A percentile compares a stretch with the other conserved stretches of the same genome.
phyloP scores from a whole-genome alignment of 2,329 filamentous ascomycete species.

The Paecilomyces dactylethromorphus region DNA sequence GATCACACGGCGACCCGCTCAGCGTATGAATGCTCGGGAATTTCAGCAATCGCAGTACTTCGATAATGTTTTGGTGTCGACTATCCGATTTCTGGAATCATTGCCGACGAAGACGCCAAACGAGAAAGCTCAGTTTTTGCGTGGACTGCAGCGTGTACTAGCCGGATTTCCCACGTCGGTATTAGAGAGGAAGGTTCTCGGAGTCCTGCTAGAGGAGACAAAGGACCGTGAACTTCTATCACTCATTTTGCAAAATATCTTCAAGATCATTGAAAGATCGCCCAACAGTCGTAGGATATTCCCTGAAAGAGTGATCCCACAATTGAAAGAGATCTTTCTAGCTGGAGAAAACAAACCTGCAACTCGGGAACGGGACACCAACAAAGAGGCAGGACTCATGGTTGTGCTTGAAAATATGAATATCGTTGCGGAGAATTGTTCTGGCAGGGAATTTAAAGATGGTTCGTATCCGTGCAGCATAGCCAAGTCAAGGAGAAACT shows the following conservation, averaged over 20 bases:
- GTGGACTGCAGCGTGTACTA: conserved; percentile 77
- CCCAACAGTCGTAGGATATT: conserved; percentile 73
- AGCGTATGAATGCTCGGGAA: conserved; percentile 78
- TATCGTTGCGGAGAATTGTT: conserved; percentile 70
- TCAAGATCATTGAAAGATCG: conserved; percentile 76
- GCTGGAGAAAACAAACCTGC: conserved; percentile 40
- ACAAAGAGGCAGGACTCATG: conserved; percentile 85
- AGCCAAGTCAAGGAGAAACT: conserved; percentile 4
- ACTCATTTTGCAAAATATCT: conserved; percentile 81
- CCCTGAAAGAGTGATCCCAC: conserved; percentile 77
- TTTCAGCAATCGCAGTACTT: conserved; percentile 96
- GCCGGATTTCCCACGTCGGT: conserved; percentile 90
- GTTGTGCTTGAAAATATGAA: conserved; percentile 79
- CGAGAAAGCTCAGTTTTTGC: conserved; percentile 88
- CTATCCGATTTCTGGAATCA: conserved; percentile 87
- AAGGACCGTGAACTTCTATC: conserved; percentile 86
- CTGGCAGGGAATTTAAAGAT: conserved; percentile 91
- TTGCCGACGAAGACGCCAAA: conserved; percentile 85
- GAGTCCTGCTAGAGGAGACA: conserved; percentile 81
- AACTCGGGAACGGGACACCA: conserved; percentile 66
- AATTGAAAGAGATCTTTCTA: conserved; percentile 75
- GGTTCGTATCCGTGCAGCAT: conserved; percentile 45
- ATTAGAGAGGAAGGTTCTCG: conserved; percentile 88
- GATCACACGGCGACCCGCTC: conserved; percentile 79
- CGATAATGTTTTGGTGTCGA: conserved; percentile 92